These are phyloP conservation scores for Ocimum tenuiflorum DNA, from an alignment of 257 asterid species.

Conservation along the genomic window DNA sequence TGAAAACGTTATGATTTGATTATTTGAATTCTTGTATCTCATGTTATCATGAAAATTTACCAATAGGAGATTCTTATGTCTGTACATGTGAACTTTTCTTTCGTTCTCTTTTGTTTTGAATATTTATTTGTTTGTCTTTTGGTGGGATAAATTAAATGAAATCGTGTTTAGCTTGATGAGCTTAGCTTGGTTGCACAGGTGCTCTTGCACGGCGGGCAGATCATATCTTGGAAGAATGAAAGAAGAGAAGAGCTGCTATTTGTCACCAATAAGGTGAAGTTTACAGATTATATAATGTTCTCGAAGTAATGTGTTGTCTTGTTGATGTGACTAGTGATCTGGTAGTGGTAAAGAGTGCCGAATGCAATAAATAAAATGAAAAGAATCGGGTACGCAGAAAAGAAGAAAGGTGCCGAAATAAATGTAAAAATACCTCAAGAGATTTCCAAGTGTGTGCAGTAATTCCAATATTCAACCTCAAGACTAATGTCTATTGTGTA, in stretches of 20 bases:
- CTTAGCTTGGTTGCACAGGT: slow-evolving; percentile 57
- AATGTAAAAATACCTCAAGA: too few species aligned
- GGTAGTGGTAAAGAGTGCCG: too few species aligned
- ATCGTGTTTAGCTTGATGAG: background rate
- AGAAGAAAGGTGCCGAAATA: too few species aligned
- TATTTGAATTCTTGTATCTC: background rate
- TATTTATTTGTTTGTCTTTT: background rate
- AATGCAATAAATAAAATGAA: too few species aligned
- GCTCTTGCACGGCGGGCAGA: slow-evolving; percentile 64
- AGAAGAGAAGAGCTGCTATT: slow-evolving; percentile 67
- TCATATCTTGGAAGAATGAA: slow-evolving; percentile 81
- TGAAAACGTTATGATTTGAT: background rate
- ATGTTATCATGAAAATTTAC: background rate
- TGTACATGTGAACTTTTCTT: background rate
- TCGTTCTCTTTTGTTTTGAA: background rate
- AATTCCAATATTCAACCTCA: too few species aligned
- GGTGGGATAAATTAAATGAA: background rate
- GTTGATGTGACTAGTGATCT: too few species aligned
- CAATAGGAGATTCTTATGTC: background rate
- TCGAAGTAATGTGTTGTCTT: too few species aligned
- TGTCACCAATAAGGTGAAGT: slow-evolving; percentile 57
- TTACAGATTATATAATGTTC: background rate
- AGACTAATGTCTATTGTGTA: too few species aligned
- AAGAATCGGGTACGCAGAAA: too few species aligned
- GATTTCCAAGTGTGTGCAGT: too few species aligned